phyloP scores from a whole-genome alignment of 805 yeast genomes.

The Candida koratica region DNA sequence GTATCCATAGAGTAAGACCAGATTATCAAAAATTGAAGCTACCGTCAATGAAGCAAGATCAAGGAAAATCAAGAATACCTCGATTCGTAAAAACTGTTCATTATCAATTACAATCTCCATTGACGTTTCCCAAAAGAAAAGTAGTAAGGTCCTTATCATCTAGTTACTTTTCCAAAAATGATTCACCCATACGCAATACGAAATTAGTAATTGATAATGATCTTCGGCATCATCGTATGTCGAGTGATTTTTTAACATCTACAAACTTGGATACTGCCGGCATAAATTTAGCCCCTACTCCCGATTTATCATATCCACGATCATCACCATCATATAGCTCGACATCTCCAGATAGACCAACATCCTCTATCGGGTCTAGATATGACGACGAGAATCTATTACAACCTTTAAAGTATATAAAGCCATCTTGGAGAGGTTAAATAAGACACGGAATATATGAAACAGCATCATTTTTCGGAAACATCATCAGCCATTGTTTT shows the following conservation, averaged over 20 bases:
- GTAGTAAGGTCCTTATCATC: slow-evolving; percentile 2
- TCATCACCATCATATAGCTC: slow-evolving; percentile 13
- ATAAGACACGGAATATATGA: neutral
- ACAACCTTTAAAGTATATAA: slow-evolving; percentile 19
- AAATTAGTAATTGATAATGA: slow-evolving; percentile 6
- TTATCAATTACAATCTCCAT: slow-evolving; percentile 9
- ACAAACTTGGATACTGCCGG: slow-evolving; percentile 7
- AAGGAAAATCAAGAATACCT: slow-evolving; percentile 22
- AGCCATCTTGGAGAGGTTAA: slow-evolving; percentile 18
- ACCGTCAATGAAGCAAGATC: slow-evolving; percentile 24
- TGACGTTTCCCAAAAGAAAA: slow-evolving; percentile 2
- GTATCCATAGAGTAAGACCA: slow-evolving; percentile 25
- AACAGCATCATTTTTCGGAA: neutral
- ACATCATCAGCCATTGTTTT: slow-evolving; percentile 27
- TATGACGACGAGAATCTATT: slow-evolving; percentile 30
- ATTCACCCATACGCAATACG: slow-evolving; percentile 15
- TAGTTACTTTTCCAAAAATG: neutral
- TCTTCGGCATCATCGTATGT: neutral
- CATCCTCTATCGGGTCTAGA: slow-evolving; percentile 32
- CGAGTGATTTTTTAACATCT: slow-evolving; percentile 11
- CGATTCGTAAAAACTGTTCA: slow-evolving; percentile 20
- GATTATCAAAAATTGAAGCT: slow-evolving; percentile 19
- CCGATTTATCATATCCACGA: slow-evolving; percentile 14
- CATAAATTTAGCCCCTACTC: slow-evolving; percentile 6
- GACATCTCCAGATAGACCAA: slow-evolving; percentile 33